Percentiles rank a stretch among this genome's conserved stretches.
These are phyloP conservation scores for Stagonosporopsis chrysanthemi DNA, from an alignment of 2,329 filamentous ascomycete genomes.

Conservation along the genomic window DNA sequence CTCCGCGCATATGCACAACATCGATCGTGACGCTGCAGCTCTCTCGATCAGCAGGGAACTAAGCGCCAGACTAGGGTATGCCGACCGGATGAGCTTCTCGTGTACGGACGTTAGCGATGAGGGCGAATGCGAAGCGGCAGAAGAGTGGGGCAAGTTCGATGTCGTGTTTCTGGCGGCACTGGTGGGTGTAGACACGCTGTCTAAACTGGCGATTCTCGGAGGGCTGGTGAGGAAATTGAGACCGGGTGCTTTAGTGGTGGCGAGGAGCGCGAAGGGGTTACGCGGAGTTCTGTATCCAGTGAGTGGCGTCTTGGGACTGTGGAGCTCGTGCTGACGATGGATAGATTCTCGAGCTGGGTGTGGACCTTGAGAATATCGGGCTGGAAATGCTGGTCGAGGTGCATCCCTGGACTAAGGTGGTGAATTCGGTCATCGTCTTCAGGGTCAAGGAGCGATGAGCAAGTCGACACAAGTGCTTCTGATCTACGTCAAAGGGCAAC, in stretches of 20 bases:
- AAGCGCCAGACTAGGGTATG: slow-evolving; percentile 43
- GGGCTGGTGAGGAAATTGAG: slow-evolving; percentile 51
- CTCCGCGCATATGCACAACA: slow-evolving; percentile 48
- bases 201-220: slow-evolving; percentile 54
- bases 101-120: slow-evolving; percentile 44
- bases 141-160: slow-evolving; percentile 49
- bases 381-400: slow-evolving; percentile 55
- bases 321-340: not conserved
- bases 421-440: slow-evolving; percentile 59
- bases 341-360: slow-evolving; percentile 51
- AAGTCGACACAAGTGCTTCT: not conserved
- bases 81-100: slow-evolving; percentile 48
- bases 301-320: slow-evolving; percentile 22
- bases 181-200: slow-evolving; percentile 53
- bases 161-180: slow-evolving; percentile 61
- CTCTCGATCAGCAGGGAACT: slow-evolving; percentile 45
- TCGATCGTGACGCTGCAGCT: slow-evolving; percentile 52
- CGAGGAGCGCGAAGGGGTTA: slow-evolving; percentile 56
- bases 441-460: slow-evolving; percentile 24
- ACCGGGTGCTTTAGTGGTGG: slow-evolving; percentile 55
- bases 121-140: not conserved
- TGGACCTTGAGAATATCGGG: slow-evolving; percentile 36
- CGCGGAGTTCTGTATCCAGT: slow-evolving; percentile 59
- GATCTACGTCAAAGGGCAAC: not conserved
- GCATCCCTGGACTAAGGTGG: slow-evolving; percentile 59